phyloP scores from a whole-genome alignment of 352 stramenopile species.

The Phytopythium vexans region DNA sequence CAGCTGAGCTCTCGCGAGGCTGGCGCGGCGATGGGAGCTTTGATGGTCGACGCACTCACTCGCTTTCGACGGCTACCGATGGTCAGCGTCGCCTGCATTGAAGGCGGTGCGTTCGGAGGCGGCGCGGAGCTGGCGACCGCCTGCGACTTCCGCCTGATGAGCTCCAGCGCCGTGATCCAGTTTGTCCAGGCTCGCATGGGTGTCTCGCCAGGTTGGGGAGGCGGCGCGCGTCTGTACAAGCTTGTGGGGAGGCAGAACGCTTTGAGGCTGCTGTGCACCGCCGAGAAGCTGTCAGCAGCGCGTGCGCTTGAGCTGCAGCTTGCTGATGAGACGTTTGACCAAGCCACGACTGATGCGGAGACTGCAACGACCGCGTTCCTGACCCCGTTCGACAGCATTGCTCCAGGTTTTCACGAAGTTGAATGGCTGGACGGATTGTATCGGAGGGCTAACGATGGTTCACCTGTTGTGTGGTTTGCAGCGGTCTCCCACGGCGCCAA shows the following conservation, averaged over 20 bases:
- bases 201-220: conserved; percentile 82
- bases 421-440: background rate
- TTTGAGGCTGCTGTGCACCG: conserved; percentile 69
- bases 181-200: conserved; percentile 86
- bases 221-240: conserved; percentile 68
- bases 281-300: conserved; percentile 43
- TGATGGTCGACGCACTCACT: conserved; percentile 78
- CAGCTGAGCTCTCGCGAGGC: conserved; percentile 68
- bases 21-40: conserved; percentile 56
- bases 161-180: conserved; percentile 61
- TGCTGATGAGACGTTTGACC: conserved; percentile 57
- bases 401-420: conserved; percentile 33
- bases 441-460: background rate
- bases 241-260: conserved; percentile 73
- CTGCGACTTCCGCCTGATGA: conserved; percentile 81
- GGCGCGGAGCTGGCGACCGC: conserved; percentile 80
- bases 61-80: conserved; percentile 71
- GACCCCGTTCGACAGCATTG: conserved; percentile 39
- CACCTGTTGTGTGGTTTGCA: conserved; percentile 11
- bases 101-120: conserved; percentile 80
- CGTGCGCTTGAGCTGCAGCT: conserved; percentile 61
- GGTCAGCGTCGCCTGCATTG: conserved; percentile 72
- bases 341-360: conserved; percentile 18
- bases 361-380: conserved; percentile 46
- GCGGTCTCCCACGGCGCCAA: conserved; percentile 73